A percentile compares a stretch with the other conserved stretches of the same genome.
phyloP scores from a whole-genome alignment of 2,329 filamentous ascomycete genomes.

The Hyphodiscus sp. region DNA sequence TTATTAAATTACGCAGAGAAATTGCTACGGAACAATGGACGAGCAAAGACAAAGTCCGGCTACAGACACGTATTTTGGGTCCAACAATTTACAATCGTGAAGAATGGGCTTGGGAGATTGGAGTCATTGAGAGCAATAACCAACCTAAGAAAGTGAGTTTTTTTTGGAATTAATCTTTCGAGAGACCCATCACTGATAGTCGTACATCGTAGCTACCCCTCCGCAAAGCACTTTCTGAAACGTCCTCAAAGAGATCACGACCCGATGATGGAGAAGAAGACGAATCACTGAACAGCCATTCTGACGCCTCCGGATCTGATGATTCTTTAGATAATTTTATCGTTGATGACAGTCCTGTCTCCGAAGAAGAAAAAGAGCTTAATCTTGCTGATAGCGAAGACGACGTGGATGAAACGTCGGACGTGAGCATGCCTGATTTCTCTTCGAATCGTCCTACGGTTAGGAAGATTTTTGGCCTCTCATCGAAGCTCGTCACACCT shows the following conservation, averaged over 20 bases:
- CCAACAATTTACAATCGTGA: slow-evolving; percentile 57
- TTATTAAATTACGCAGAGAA: slow-evolving; percentile 48
- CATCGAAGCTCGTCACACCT: neutral
- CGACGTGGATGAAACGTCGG: slow-evolving; percentile 4
- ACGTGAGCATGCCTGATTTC: neutral
- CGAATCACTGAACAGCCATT: slow-evolving; percentile 21
- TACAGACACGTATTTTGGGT: slow-evolving; percentile 55
- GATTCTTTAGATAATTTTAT: slow-evolving; percentile 45
- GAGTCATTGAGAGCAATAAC: slow-evolving; percentile 37
- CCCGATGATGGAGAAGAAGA: slow-evolving; percentile 15
- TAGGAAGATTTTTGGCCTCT: neutral
- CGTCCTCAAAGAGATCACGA: slow-evolving; percentile 9
- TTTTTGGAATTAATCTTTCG: neutral
- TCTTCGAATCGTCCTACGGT: neutral
- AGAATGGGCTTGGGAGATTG: slow-evolving; percentile 44
- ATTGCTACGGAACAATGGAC: slow-evolving; percentile 49
- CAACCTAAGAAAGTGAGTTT: slow-evolving; percentile 32
- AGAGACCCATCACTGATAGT: neutral
- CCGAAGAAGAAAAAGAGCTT: slow-evolving; percentile 15
- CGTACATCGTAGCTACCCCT: neutral
- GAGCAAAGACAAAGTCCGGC: slow-evolving; percentile 44
- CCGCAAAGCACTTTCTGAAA: neutral
- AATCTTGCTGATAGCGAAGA: slow-evolving; percentile 23
- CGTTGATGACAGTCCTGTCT: slow-evolving; percentile 26
- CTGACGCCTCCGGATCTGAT: slow-evolving; percentile 31